A percentile compares a stretch with the other conserved stretches of the same genome.
Evolutionary conservation across 345 rosid species (phyloP).

Genomic region (Brassica incana): DNA sequence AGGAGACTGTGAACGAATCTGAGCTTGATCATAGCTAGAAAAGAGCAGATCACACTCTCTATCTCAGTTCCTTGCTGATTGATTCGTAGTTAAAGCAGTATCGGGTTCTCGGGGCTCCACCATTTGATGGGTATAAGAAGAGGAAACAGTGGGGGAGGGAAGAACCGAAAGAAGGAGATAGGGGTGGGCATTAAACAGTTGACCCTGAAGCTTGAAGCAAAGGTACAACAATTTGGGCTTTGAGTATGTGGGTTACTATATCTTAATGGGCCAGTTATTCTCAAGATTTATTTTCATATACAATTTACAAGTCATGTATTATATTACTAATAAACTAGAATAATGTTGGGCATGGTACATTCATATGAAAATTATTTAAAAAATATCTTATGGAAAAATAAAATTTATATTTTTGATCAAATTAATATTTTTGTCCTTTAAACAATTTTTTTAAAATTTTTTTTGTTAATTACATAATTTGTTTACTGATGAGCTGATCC

Average conservation of each 20-base stretch:
- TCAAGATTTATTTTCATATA: too few species aligned
- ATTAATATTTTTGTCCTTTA: too few species aligned
- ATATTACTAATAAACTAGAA: too few species aligned
- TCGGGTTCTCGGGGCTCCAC: constrained; percentile 12
- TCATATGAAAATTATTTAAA: too few species aligned
- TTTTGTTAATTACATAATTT: too few species aligned
- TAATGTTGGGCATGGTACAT: too few species aligned
- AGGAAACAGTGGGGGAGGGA: not conserved
- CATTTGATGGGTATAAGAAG: constrained; percentile 5
- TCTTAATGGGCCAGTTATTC: not conserved
- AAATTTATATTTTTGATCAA: too few species aligned
- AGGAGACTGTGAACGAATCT: constrained; percentile 4
- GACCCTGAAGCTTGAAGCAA: constrained; percentile 28
- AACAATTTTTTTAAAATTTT: too few species aligned
- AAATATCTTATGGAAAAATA: too few species aligned
- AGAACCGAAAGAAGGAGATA: constrained; percentile 1
- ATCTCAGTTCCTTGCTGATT: constrained; percentile 3
- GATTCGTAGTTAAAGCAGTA: constrained; percentile 6
- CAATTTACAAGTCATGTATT: too few species aligned
- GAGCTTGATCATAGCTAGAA: constrained; percentile 27
- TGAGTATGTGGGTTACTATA: not conserved
- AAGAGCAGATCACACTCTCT: not conserved
- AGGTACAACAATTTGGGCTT: not conserved
- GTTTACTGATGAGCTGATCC: too few species aligned
- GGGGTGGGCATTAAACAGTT: not conserved